Percentiles rank a stretch among this genome's conserved stretches.
These are phyloP conservation scores for Phlebopus sp. DNA, from an alignment of 1,284 basidiomycete species.

Conservation along the genomic window DNA sequence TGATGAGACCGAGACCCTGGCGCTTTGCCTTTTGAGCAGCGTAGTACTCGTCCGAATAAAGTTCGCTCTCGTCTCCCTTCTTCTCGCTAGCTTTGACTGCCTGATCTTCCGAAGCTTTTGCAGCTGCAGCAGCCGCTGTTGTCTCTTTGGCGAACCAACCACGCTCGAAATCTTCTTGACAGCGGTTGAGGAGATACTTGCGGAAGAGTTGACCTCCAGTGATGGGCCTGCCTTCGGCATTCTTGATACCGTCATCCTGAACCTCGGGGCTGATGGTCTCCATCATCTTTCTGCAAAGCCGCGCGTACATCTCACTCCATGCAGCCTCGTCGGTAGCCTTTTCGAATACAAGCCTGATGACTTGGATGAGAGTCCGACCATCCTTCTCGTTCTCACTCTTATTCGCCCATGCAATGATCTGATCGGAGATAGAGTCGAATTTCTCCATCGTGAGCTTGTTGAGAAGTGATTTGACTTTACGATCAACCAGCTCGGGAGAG, in stretches of 20 bases:
- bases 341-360: slow-evolving; percentile 95
- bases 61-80: slow-evolving; percentile 54
- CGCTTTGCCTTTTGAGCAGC: slow-evolving; percentile 96
- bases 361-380: slow-evolving; percentile 90
- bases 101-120: slow-evolving; percentile 57
- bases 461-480: slow-evolving; percentile 90
- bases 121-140: slow-evolving; percentile 56
- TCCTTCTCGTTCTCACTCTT: slow-evolving; percentile 91
- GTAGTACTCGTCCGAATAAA: slow-evolving; percentile 97
- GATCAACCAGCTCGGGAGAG: slow-evolving; percentile 82
- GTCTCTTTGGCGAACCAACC: slow-evolving; percentile 78
- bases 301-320: slow-evolving; percentile 97
- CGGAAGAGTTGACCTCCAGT: slow-evolving; percentile 92
- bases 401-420: slow-evolving; percentile 94
- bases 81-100: slow-evolving; percentile 63
- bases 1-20: slow-evolving; percentile 93
- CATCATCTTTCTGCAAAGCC: slow-evolving; percentile 92
- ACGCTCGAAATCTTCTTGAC: slow-evolving; percentile 94
- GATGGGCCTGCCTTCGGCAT: slow-evolving; percentile 78
- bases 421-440: slow-evolving; percentile 92
- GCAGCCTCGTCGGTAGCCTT: slow-evolving; percentile 95
- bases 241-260: slow-evolving; percentile 81
- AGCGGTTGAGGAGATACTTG: slow-evolving; percentile 89
- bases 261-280: slow-evolving; percentile 84
- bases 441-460: slow-evolving; percentile 98